Evolutionary conservation across 306 rosid species (phyloP), one percentile per base, ranked within the genome.

Genomic region (Corylus heterophylla): DNA sequence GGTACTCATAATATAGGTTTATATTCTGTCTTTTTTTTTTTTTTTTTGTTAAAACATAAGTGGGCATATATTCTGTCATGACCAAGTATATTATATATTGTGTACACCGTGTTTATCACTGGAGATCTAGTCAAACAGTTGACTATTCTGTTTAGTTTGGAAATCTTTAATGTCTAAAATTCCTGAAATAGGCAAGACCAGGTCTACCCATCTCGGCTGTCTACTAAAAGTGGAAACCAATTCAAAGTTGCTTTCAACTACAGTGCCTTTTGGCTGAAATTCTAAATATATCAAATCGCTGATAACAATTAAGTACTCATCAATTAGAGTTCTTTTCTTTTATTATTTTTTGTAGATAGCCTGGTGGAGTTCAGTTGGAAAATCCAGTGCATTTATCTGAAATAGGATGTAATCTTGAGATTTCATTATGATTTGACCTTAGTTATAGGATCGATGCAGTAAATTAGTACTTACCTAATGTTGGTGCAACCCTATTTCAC

Each of bases 1-100:
- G 99, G 99, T 96, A 90, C 58, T 74, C 51, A 8, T 42, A 5
- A 69, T 49, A 29, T 48, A 25, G 27, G 12, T 48, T n/a, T 55
- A 12, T 77, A 11, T 66, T 50, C 27, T 14, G 20, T 9, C 47
- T 7, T 7, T 18, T 25, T 22, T 9, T 58, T 22, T 25, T 2
- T 3, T 7, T 18, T 4, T 10, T 4, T 20, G 13, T 63, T 67
- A 37, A 22, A 22, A 22, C 25, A 22, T 22, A 31, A 31, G 66
- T 59, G 13, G 71, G 29, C 20, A 14, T 62, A 25, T 63, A 63
- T 45, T 13, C 74, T 63, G 48, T 48, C 71, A 56, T 3, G 49
- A 79, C 35, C 18, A 50, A 54, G 69, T 55, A 18, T 67, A 11
- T 18, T 55, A 39, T 67, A 11, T 18, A 17, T 8, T 48, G 27